These are phyloP conservation scores for Debaryomyces fabryi DNA, from an alignment of 1,139 yeast genomes.

Conservation along the genomic window DNA sequence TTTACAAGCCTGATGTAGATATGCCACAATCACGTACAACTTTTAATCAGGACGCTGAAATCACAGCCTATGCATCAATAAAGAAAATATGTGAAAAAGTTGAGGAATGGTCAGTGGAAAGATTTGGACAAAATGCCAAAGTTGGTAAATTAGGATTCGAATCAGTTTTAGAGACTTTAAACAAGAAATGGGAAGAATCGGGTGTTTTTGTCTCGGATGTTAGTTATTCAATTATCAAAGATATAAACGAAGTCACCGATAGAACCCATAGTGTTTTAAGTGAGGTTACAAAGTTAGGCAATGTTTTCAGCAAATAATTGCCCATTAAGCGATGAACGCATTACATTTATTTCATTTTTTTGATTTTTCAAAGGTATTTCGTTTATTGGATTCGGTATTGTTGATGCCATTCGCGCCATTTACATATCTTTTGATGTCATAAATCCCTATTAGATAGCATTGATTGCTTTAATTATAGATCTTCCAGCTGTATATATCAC, in stretches of 20 bases:
- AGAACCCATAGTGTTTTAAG: slow-evolving; percentile 39
- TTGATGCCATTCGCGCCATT: background rate
- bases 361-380: background rate
- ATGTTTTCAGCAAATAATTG: slow-evolving; percentile 19
- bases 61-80: slow-evolving; percentile 80
- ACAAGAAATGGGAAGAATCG: slow-evolving; percentile 52
- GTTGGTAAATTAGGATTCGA: slow-evolving; percentile 87
- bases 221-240: slow-evolving; percentile 26
- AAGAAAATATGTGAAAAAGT: slow-evolving; percentile 72
- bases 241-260: slow-evolving; percentile 29
- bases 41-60: slow-evolving; percentile 83
- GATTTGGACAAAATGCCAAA: slow-evolving; percentile 85
- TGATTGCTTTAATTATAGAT: background rate
- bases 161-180: slow-evolving; percentile 61
- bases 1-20: slow-evolving; percentile 66
- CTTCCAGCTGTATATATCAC: background rate
- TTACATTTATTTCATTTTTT: background rate
- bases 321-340: no score
- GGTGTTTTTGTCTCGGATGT: slow-evolving; percentile 46
- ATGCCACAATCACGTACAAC: slow-evolving; percentile 55
- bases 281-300: slow-evolving; percentile 43
- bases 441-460: background rate
- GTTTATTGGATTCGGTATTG: background rate
- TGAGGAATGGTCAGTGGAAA: slow-evolving; percentile 89
- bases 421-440: background rate